Conservation (phyloP, 306 rosid genomes). For the Hippophae tibetana region DNA sequence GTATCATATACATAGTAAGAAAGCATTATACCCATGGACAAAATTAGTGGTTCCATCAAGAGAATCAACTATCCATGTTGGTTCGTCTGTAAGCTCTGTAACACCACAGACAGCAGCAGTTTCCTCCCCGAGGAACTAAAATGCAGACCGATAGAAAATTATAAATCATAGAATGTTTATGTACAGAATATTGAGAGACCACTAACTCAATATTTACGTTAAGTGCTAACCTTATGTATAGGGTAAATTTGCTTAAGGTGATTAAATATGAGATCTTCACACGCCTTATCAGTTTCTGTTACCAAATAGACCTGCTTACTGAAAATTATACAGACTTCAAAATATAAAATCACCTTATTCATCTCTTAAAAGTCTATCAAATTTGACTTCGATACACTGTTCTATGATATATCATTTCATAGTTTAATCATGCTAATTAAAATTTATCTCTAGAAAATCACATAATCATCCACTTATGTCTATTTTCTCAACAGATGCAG, state of each 20-base stretch:
- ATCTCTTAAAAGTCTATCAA: no score
- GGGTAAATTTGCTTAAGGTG: conserved; percentile 76
- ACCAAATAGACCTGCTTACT: conserved; percentile 77
- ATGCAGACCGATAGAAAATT: neutral
- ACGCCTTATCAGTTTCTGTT: conserved; percentile 95
- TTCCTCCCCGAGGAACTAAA: conserved; percentile 91
- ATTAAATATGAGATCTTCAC: conserved; percentile 79
- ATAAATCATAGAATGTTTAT: no score
- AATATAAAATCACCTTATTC: no score
- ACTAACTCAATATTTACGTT: neutral
- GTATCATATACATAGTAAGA: conserved; percentile 5
- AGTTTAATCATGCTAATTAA: no score
- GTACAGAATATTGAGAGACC: no score
- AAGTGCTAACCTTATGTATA: conserved; percentile 57
- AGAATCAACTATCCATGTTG: conserved; percentile 98
- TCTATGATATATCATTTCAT: no score
- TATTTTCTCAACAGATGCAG: no score
- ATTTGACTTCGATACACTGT: no score
- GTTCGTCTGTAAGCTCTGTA: conserved; percentile 86
- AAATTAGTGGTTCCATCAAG: conserved; percentile 96
- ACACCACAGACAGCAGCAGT: conserved; percentile 80
- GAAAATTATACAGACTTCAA: neutral
- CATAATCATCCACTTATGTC: no score
- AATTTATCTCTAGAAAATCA: no score
- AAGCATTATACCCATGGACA: conserved; percentile 69